Evolutionary conservation across 2,329 filamentous ascomycete species (phyloP), one percentile per base, ranked within the genome.

Genomic region (Fusarium guadeloupense): DNA sequence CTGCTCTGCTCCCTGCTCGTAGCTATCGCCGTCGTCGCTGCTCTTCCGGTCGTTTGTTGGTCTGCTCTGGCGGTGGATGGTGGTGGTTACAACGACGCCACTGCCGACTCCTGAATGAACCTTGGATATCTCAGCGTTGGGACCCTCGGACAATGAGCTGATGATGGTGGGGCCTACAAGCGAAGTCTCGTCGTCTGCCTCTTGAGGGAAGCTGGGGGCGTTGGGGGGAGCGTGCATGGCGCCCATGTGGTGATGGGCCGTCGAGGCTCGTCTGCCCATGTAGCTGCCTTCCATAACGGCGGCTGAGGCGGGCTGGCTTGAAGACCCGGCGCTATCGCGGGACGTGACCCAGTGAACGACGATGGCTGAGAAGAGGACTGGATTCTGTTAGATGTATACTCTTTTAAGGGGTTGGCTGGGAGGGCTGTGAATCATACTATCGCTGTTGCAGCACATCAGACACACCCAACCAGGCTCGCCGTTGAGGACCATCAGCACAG

Each of bases 381-480:
- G 3, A 9, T 17, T 8, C 35, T 21, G 39, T 67, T 16, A 51
- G 28, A 7, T 7, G 17, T 19, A 14, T n/a, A 30, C 20, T 33
- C 21, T 8, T 20, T 30, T 14, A 31, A 43, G 7, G n/a, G 9
- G 19, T 21, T 21, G 21, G 28, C 23, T 16, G 54, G 28, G 3
- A 7, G 28, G 28, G 14, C 4, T 5, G 6, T 26, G 25, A 25
- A 21, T 74, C 79, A 67, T 72, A 86, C 85, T 82, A 68, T 89
- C 86, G 59, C 80, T 79, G 66, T 88, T 89, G 68, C 86, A 89
- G 66, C 84, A 85, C 76, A 87, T 85, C 5, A 89, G 78, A 62
- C 85, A 89, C 4, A 89, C 80, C 85, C 86, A 89, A 4, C 83
- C 86, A 3, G 83, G 85, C 68, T 89, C 86, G 12, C 86, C 86